A percentile compares a stretch with the other conserved stretches of the same genome.
phyloP scores from a whole-genome alignment of 345 rosid genomes.

The Corchorus olitorius region DNA sequence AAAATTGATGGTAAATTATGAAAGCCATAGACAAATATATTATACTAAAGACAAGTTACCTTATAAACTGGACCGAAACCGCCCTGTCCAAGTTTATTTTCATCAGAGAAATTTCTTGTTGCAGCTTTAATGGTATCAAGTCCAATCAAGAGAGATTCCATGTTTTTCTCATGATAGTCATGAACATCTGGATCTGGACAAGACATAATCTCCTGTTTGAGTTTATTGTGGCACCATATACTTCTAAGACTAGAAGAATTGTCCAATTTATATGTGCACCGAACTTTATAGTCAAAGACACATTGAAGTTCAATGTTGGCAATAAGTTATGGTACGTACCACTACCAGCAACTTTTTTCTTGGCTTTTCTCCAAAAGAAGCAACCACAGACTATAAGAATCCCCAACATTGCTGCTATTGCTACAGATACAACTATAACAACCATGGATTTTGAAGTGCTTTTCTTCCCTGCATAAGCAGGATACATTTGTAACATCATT shows the following conservation, averaged over 20 bases:
- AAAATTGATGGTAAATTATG: too few species aligned
- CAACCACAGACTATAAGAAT: slow-evolving; percentile 19
- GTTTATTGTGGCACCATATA: neutral
- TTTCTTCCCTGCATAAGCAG: slow-evolving; percentile 28
- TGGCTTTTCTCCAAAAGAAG: slow-evolving; percentile 28
- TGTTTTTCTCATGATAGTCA: slow-evolving; percentile 19
- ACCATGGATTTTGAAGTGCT: slow-evolving; percentile 15
- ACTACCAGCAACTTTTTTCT: slow-evolving; percentile 23
- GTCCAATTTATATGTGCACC: neutral
- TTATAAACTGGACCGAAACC: slow-evolving; percentile 18
- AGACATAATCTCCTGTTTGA: neutral
- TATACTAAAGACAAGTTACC: neutral
- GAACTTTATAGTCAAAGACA: too few species aligned
- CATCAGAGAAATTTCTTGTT: slow-evolving; percentile 38
- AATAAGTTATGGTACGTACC: neutral
- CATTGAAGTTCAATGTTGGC: neutral
- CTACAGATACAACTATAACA: slow-evolving; percentile 23
- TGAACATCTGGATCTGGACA: slow-evolving; percentile 18
- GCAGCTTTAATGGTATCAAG: slow-evolving; percentile 35
- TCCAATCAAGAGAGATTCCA: slow-evolving; percentile 34
- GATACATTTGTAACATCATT: too few species aligned
- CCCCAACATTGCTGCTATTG: slow-evolving; percentile 15
- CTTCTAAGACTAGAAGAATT: neutral
- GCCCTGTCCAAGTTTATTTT: slow-evolving; percentile 36
- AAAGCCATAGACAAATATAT: too few species aligned